Evolutionary conservation across 192 early-diverging fungal genomes (phyloP), one percentile per base, ranked within the genome.

Genomic region (Backusella parvicylindrica): DNA sequence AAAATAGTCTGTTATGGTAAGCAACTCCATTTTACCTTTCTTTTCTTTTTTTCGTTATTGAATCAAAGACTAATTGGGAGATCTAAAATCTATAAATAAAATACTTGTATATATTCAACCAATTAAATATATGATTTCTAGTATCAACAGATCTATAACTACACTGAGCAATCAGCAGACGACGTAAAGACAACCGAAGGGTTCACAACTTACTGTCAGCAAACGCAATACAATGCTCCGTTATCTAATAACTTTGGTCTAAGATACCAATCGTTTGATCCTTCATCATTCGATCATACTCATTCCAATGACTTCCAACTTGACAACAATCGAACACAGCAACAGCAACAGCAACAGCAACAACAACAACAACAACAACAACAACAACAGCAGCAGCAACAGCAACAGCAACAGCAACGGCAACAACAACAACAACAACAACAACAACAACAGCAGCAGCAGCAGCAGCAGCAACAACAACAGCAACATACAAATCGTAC

Each of bases 71-170:
- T 21, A 50, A 53, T 53, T 53, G 7, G 7, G 28, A 60, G 53
- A 60, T 60, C 53, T 60, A 11, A 26, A 26, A 8, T 28, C 11
- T 23, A 28, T 43, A 43, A 15, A 43, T 15, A 43, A 43, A 6
- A 11, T 9, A 38, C 6, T 38, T 38, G 37, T n/a, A n/a, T n/a
- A n/a, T n/a, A n/a, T n/a, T n/a, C 6, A 38, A 38, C 37, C 8
- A 38, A 38, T 9, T 9, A 2, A 38, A 38, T 9, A 38, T 9
- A 38, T 38, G 37, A 38, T 11, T 38, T 28, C 32, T 70, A 70
- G 68, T 70, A 70, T 70, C 68, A 70, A 70, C 68, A 70, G 68
- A 43, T 43, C 68, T 70, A 43, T 43, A 70, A 32, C 40, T 70
- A 70, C 53, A 56, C 0, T 47, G 68, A 38, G 38, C 66, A 37